Base-by-base conservation (phyloP, 352 stramenopile genomes). In the Phytophthora crassamura region DNA sequence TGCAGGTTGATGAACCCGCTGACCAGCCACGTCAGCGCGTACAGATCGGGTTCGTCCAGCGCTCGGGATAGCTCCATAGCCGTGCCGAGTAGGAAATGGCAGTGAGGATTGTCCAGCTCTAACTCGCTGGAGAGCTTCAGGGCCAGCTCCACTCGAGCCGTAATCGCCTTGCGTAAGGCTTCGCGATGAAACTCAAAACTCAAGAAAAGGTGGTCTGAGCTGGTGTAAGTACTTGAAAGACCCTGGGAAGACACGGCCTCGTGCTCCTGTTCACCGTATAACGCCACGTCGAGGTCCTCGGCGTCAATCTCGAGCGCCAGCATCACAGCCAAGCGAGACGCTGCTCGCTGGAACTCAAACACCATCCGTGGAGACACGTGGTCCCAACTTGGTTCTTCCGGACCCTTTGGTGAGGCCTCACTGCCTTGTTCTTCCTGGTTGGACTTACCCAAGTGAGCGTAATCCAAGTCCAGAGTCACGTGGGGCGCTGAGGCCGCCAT, bases 1-100 rank as follows among this genome's bases (percentile, higher is more conserved):
- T 80, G 64, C 1, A 77, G 39, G 33, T 85, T 82, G 35, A 85
- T 77, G 56, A 77, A 82, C 0, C 71, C 77, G 33, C 75, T 83
- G 3, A 69, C 63, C 33, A 86, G 63, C 77, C 72, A 86, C 41
- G 77, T 72, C 34, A 86, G 68, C 4, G 72, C 64, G 34, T 68
- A 49, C 36, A 86, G 49, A 53, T 86, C 77, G 0, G 77, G 77
- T 16, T 86, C 77, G 34, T 86, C 74, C 0, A 86, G 66, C 8
- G 69, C 64, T 25, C 62, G 49, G 0, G 77, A 53, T 3, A 82
- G 32, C 39, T 78, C 64, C 74, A 80, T 80, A 3, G 77, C 72
- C 34, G 72, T 80, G 20, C 69, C 69, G 3, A 86, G 54, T 0
- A 84, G 36, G 16, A 68, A 69, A 38, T 75, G 52, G 30, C 69